Base-by-base conservation (phyloP, 768 basidiomycete species). In the Mrakia gelida region DNA sequence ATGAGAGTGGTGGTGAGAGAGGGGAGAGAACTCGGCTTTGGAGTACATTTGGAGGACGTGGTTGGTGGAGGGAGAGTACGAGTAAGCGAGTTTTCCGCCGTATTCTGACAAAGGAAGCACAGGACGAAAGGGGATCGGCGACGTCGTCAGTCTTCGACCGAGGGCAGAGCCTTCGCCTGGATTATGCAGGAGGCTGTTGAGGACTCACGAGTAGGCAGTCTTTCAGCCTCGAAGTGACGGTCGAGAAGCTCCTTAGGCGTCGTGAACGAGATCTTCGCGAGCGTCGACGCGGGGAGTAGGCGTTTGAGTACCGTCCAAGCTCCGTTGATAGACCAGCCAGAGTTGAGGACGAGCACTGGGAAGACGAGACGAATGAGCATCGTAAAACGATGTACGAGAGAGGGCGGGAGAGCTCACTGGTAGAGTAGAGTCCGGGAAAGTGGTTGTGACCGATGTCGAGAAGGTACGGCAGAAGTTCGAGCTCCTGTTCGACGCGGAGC, bases 251-350 rank as follows among this genome's bases (percentile, higher is more conserved):
- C 76, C n/a, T 68, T 56, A 9, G 32, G 77, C 38, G 81, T 81
- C n/a, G 83, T 77, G 70, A 83, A 84, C 5, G 72, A 56, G 30
- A 85, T 80, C 74, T 82, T 83, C 6, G 83, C 84, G 28, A 84
- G 78, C 5, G 83, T 83, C 28, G 82, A 81, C 45, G 79, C 73
- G 5, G 84, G 84, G 18, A 85, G 71, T 23, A 84, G 79, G 18
- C 82, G 81, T 74, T 84, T 84, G 75, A 85, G 73, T 62, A 82
- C 77, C 8, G 80, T 79, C 84, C 84, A 85, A 73, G 84, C 80
- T 23, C 80, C 80, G 28, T 81, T 75, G 45, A 83, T 82, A 0
- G 81, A 81, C 84, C 84, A 85, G 0, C 82, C 82, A 18, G 82
- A 81, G 76, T 84, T 84, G 56, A 83, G 80, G 41, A 85, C 81